Base-by-base conservation (phyloP, 176 grass and related monocot species). In the Hordeum marinum region DNA sequence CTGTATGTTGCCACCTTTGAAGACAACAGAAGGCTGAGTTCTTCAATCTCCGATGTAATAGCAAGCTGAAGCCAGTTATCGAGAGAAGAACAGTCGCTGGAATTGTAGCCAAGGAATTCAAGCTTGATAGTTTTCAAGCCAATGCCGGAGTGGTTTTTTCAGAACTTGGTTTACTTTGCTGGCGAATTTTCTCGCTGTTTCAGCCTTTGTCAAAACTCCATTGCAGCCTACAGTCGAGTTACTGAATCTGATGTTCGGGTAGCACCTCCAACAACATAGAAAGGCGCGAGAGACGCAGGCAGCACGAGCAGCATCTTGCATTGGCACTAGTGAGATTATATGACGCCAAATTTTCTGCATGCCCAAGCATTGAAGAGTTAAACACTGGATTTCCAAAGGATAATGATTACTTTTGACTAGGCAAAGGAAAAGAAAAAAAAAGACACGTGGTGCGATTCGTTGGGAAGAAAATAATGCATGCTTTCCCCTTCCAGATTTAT, bases 221-320 rank as follows among this genome's bases (percentile, higher is more conserved):
- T 58, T 42, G 20, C 34, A 11, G 18, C 29, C 29, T 7, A 77
- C 4, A n/a, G 31, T 77, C 7, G 10, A 21, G 31, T 36, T 37
- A n/a, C 74, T 34, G 6, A 77, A 58, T 32, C 48, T n/a, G 50
- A 58, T 31, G 29, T 23, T 77, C 5, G 74, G 74, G n/a, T 31
- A 54, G 29, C 9, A 35, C 20, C 74, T 77, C 75, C 75, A 77
- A 37, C 3, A 39, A 59, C 3, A 9, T 59, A 15, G 52, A 59
- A 77, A 77, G 29, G 75, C 3, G 5, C 3, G 52, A 39, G 74
- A 77, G 5, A 77, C 50, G 27, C 75, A 59, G 10, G 75, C 31
- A 77, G 75, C 50, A 59, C 75, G 75, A 10, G 52, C 75, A 77
- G 75, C 50, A 39, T 77, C 75, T 77, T 55, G 32, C 52, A 77